A percentile compares a stretch with the other conserved stretches of the same genome.
Conservation (phyloP, 768 basidiomycete species). For the Mycena galopus region DNA sequence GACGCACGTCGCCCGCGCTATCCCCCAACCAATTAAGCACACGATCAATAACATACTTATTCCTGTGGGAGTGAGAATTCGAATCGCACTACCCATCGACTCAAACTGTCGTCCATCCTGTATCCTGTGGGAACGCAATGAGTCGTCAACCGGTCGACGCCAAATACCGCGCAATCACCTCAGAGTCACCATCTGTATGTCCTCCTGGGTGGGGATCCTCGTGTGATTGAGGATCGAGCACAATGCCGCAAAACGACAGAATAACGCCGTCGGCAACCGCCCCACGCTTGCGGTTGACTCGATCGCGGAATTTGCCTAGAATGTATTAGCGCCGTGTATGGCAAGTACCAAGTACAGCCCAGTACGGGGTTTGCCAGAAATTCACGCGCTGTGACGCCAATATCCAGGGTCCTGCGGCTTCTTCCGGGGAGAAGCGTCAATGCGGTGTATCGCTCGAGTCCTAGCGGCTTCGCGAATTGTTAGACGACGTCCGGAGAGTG, state of each 20-base stretch:
- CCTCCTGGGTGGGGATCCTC: no score
- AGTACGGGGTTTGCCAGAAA: neutral
- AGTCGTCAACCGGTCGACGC: neutral
- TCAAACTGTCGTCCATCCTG: neutral
- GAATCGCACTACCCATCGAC: no score
- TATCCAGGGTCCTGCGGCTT: neutral
- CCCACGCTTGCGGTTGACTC: neutral
- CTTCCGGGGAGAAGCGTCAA: neutral
- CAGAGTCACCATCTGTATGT: no score
- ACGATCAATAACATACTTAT: no score
- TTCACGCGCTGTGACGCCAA: no score
- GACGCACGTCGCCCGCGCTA: constrained; percentile 9
- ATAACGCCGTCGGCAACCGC: constrained; percentile 2
- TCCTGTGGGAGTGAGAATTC: no score
- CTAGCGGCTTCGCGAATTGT: no score
- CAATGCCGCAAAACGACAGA: neutral
- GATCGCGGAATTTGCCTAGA: constrained; percentile 33
- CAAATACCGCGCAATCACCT: no score
- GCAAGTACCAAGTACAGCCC: no score
- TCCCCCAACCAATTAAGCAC: no score
- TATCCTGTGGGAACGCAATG: neutral
- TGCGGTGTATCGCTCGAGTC: no score
- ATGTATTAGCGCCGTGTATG: neutral
- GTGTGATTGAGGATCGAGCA: constrained; percentile 10
- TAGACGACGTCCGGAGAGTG: neutral